Evolutionary conservation across 306 rosid genomes (phyloP).

Genomic region (Urtica urens): DNA sequence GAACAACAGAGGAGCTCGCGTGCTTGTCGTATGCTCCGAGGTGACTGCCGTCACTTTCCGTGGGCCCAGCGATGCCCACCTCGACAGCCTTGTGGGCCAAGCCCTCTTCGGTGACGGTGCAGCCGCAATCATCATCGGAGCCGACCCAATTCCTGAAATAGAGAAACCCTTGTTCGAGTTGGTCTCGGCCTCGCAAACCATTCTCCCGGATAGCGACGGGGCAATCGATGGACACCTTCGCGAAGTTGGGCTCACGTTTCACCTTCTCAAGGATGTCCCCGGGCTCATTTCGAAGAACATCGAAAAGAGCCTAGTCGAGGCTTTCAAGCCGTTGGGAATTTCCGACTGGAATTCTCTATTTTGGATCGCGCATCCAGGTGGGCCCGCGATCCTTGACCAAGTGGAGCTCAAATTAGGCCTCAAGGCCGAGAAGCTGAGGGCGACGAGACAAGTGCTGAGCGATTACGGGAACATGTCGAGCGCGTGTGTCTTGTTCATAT

Average conservation of each 20-base stretch:
- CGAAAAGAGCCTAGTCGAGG: constrained; percentile 32
- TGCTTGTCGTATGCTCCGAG: constrained; percentile 43
- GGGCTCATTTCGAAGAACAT: constrained; percentile 40
- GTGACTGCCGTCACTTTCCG: constrained; percentile 44
- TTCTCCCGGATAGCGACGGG: constrained; percentile 60
- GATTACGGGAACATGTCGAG: constrained; percentile 72
- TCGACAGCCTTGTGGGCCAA: constrained; percentile 52
- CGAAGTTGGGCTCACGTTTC: constrained; percentile 57
- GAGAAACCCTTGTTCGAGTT: constrained; percentile 48
- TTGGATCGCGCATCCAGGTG: constrained; percentile 58
- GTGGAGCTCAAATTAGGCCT: constrained; percentile 33
- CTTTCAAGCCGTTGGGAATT: constrained; percentile 42
- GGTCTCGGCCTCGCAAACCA: constrained; percentile 49
- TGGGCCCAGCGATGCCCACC: constrained; percentile 24
- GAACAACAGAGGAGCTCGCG: constrained; percentile 44
- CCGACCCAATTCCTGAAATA: constrained; percentile 37
- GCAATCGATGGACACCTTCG: constrained; percentile 49
- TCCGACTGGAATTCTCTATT: constrained; percentile 46
- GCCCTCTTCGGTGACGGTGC: constrained; percentile 51
- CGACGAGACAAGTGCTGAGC: constrained; percentile 44
- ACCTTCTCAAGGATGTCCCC: constrained; percentile 46
- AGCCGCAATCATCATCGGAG: constrained; percentile 38
- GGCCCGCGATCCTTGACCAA: constrained; percentile 44
- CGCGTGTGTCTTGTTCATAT: constrained; percentile 57
- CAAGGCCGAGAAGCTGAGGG: constrained; percentile 30